Base-by-base conservation (phyloP, 768 basidiomycete species). In the Podaxis sp. region DNA sequence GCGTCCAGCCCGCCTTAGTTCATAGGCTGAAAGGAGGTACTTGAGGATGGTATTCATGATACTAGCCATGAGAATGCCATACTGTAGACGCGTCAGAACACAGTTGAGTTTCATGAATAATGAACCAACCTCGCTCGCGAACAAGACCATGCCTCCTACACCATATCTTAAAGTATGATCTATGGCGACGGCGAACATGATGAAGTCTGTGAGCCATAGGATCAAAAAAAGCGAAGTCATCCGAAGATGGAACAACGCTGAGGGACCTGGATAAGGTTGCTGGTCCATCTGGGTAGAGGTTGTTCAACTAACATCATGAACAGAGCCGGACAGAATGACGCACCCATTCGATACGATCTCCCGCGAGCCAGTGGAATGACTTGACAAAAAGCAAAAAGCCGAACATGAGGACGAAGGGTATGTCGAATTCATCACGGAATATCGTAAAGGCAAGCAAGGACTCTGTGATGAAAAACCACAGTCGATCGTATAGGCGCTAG, bases 401-500 rank as follows among this genome's bases (percentile, higher is more conserved):
- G 72, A 99, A 99, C 89, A 96, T 94, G 67, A 95, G 77, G 51
- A 90, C 90, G 72, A 99, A 98, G 3, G 88, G 85, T n/a, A 89
- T 84, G 74, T 96, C 93, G 72, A 96, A 95, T 74, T 95, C 93
- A 74, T 96, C 93, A 63, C 95, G 85, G 77, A 99, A 99, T 67
- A 99, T 99, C 39, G 97, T 97, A 72, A 99, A 91, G 0, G 97
- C 96, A 56, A 99, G 80, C 39, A 99, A 80, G 6, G 94, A 96
- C 73, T 99, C 97, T 1, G 97, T 99, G 55, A 99, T 85, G 76
- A 97, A 97, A 78, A 96, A 95, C 96, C 97, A 99, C 33, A 94
- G 84, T 66, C 93, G 84, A 72, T 99, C 96, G 73, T 98, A 97
- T 1, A 99, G 82, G 30, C 96, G 90, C 96, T 99, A 17, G 59